Evolutionary conservation across 2,329 filamentous ascomycete genomes (phyloP).

Genomic region (Cercospora nicotianae): DNA sequence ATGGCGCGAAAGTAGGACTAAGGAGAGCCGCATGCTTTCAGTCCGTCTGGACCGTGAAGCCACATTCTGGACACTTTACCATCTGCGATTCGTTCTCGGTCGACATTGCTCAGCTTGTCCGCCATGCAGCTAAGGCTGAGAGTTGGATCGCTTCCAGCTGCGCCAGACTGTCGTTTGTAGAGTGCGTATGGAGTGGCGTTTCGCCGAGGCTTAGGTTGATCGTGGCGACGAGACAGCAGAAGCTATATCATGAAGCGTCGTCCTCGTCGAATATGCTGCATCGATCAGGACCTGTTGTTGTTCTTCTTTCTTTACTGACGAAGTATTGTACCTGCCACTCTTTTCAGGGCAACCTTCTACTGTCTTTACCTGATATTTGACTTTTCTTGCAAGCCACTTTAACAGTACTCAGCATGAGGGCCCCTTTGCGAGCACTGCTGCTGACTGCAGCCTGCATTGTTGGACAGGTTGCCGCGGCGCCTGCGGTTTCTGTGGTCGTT

Average conservation of each 20-base stretch:
- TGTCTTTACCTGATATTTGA: background rate
- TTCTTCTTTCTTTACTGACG: constrained; percentile 1
- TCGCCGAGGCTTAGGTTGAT: constrained; percentile 8
- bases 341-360: constrained; percentile 11
- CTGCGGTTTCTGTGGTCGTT: constrained; percentile 5
- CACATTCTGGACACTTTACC: background rate
- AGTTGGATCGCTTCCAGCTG: background rate
- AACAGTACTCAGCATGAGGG: constrained; percentile 5
- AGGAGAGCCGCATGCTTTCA: constrained; percentile 8
- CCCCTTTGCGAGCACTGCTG: constrained; percentile 5
- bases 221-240: background rate
- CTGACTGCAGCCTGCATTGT: constrained; percentile 9
- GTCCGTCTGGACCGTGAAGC: background rate
- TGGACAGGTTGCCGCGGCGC: constrained; percentile 10
- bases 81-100: constrained; percentile 4
- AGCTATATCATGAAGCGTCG: constrained; percentile 5
- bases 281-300: background rate
- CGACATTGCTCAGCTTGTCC: constrained; percentile 2
- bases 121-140: background rate
- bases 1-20: background rate
- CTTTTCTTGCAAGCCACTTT: background rate
- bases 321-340: constrained; percentile 14
- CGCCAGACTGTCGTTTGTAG: background rate
- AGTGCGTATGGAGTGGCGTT: constrained; percentile 4
- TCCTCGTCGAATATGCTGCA: background rate